Base-by-base conservation (phyloP, 2,329 filamentous ascomycete genomes). In the Pseudocercospora ulei region DNA sequence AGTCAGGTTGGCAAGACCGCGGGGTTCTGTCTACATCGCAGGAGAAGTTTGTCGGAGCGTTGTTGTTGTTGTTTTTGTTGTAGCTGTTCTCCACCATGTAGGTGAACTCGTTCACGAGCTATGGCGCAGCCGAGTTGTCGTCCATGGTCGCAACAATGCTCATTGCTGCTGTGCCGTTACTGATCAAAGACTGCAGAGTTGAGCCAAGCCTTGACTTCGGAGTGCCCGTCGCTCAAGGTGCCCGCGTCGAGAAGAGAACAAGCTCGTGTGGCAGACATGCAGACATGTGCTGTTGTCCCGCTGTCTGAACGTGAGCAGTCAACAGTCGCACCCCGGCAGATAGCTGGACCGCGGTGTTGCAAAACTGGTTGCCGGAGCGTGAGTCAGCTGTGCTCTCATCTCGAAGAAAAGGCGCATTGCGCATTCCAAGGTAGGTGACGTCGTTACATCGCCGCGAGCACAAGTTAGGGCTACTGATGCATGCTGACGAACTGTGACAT, bases 121-220 rank as follows among this genome's bases (percentile, higher is more conserved):
- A 78, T 17, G 71, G 69, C 0, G 69, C 74, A 61, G 93, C 77
- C 47, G 84, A 81, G 50, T 78, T 68, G 65, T 88, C 90, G 63
- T 88, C 83, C 62, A 92, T 70, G 61, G 88, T 84, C 58, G 88
- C 71, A 45, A 92, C 70, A 2, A 82, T 48, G 39, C 45, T 50
- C 36, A 50, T 37, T 4, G 46, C 78, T 7, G 84, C 73, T 59
- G 82, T 77, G 40, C 55, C 53, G 22, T 47, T 49, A 6, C 83
- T 59, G 48, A 92, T 86, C 70, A 92, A 75, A 31, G 78, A 71
- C n/a, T 73, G 75, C 1, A 94, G 48, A 58, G 33, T 73, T 71
- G 47, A 82, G 62, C 71, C 76, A 83, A 1, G 56, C 60, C 54
- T 74, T 76, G 48, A 82, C 62, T 7, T 68, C 69, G 7, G 52